Evolutionary conservation across 163 green algal species (phyloP).

Genomic region (Coccomyxa subellipsoidea): DNA sequence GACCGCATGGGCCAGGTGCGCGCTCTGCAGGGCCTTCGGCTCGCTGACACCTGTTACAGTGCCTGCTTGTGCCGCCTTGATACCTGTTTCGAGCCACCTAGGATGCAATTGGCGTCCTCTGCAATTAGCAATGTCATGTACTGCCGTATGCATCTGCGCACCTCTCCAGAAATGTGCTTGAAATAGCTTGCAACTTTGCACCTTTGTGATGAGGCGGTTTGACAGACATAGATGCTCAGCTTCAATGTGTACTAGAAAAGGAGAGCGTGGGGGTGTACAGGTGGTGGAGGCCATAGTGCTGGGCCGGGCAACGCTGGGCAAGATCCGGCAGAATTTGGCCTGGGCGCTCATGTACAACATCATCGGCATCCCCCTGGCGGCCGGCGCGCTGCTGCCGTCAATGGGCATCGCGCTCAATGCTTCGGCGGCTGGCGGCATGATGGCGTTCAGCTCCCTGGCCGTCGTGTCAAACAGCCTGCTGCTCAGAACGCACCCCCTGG

Average conservation of each 20-base stretch:
- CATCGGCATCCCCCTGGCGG: constrained; percentile 84
- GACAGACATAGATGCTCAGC: too few species aligned
- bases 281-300: constrained; percentile 77
- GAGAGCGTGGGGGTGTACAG: constrained; percentile 21
- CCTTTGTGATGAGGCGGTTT: too few species aligned
- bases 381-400: constrained; percentile 63
- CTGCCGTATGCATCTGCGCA: too few species aligned
- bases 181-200: too few species aligned
- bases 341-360: constrained; percentile 93
- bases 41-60: too few species aligned
- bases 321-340: constrained; percentile 89
- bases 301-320: constrained; percentile 65
- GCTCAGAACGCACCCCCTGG: constrained; percentile 29
- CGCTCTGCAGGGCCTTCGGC: neutral
- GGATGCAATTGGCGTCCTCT: too few species aligned
- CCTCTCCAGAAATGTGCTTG: too few species aligned
- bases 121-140: too few species aligned
- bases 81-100: too few species aligned
- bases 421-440: constrained; percentile 56
- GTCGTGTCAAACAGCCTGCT: constrained; percentile 76
- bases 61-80: too few species aligned
- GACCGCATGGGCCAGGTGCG: constrained; percentile 65
- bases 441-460: constrained; percentile 69
- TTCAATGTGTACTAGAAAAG: too few species aligned
- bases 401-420: constrained; percentile 62